A percentile compares a stretch with the other conserved stretches of the same genome.
phyloP scores from a whole-genome alignment of 768 basidiomycete genomes.

The Clitopilus passeckerianus region DNA sequence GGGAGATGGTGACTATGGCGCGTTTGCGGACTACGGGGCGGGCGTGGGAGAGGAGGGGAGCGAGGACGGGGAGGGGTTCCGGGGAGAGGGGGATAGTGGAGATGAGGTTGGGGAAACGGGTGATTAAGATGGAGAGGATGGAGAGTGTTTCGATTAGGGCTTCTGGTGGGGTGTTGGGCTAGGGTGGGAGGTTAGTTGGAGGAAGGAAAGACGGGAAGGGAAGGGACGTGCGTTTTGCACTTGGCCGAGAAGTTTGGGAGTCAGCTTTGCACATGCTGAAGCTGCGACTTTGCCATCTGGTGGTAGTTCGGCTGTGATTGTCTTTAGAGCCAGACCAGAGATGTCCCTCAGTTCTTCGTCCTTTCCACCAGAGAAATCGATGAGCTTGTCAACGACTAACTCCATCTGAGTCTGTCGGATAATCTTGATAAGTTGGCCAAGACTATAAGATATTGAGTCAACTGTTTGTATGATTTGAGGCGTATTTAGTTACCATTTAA shows the following conservation, averaged over 20 bases:
- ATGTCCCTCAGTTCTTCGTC: slow-evolving; percentile 96
- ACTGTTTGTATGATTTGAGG: neutral
- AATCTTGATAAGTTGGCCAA: slow-evolving; percentile 89
- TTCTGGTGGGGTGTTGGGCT: slow-evolving; percentile 72
- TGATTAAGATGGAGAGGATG: slow-evolving; percentile 84
- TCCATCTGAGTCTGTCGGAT: slow-evolving; percentile 81
- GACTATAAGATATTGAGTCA: slow-evolving; percentile 32
- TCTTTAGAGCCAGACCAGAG: slow-evolving; percentile 90
- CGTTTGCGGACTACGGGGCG: slow-evolving; percentile 91
- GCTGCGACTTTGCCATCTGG: slow-evolving; percentile 74
- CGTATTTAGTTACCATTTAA: slow-evolving; percentile 68
- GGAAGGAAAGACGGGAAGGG: neutral
- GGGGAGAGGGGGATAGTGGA: slow-evolving; percentile 46
- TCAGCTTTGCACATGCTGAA: slow-evolving; percentile 78
- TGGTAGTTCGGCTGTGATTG: slow-evolving; percentile 88
- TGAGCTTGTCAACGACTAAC: slow-evolving; percentile 83
- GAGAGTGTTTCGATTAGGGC: slow-evolving; percentile 79
- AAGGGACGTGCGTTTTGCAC: slow-evolving; percentile 60
- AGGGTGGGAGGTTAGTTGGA: slow-evolving; percentile 10
- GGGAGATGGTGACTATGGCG: slow-evolving; percentile 80
- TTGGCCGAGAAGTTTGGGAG: slow-evolving; percentile 78
- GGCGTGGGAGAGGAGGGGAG: slow-evolving; percentile 66
- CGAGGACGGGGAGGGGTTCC: slow-evolving; percentile 62
- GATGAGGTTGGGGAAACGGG: slow-evolving; percentile 73
- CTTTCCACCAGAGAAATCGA: slow-evolving; percentile 77